A percentile compares a stretch with the other conserved stretches of the same genome.
phyloP scores from a whole-genome alignment of 225 moss, liverwort and hornwort species.

The Antitrichia curtipendula region DNA sequence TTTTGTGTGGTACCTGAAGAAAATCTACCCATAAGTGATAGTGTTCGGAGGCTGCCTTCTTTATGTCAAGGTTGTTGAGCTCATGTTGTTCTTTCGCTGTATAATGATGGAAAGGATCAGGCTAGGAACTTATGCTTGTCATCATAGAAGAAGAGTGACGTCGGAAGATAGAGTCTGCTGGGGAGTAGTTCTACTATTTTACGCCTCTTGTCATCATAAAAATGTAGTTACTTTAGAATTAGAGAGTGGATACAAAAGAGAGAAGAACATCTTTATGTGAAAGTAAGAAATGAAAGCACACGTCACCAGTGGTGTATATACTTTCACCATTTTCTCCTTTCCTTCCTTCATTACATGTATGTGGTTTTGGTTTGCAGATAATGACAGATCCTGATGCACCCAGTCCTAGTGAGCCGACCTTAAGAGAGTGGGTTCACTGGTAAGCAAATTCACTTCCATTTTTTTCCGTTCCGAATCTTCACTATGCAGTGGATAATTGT shows the following conservation, averaged over 20 bases:
- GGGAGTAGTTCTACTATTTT: neutral
- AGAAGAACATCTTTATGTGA: neutral
- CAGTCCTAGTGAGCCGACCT: slow-evolving; percentile 80
- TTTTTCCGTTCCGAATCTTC: neutral
- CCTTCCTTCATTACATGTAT: neutral
- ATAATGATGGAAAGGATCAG: neutral
- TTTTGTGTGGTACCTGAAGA: neutral
- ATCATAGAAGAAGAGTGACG: neutral
- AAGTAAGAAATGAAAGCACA: neutral
- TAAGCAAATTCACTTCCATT: neutral
- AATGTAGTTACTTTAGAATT: neutral
- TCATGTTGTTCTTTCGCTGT: neutral
- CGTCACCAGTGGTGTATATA: neutral
- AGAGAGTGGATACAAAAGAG: neutral
- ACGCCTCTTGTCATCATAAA: neutral
- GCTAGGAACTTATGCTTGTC: neutral
- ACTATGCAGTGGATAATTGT: neutral
- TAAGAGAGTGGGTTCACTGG: slow-evolving; percentile 90
- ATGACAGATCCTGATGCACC: slow-evolving; percentile 99
- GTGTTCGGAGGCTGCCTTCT: neutral
- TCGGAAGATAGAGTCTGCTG: no score
- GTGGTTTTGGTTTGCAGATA: slow-evolving; percentile 32
- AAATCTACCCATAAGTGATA: neutral
- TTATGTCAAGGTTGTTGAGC: neutral
- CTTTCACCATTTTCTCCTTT: neutral